Evolutionary conservation across 2,329 filamentous ascomycete species (phyloP), one percentile per base, ranked within the genome.

Genomic region (Fusarium tuaranense): DNA sequence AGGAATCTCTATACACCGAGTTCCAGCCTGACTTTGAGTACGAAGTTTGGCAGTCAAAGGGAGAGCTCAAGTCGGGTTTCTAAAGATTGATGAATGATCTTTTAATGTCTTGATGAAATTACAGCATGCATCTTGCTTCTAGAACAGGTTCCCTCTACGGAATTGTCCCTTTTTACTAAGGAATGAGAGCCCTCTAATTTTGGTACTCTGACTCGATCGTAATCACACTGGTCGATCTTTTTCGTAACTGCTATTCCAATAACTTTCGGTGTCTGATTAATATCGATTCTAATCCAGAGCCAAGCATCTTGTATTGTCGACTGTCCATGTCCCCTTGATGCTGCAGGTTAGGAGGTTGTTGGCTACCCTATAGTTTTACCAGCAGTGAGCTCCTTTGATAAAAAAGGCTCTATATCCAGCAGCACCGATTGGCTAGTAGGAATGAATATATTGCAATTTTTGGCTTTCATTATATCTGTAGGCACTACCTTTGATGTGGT

Each of bases 1-100:
- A 81, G 78, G 79, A 80, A 65, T 78, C 80, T 4, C 57, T 82
- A 7, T 82, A 82, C 55, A 78, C 77, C 1, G 81, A 82, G 57
- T 82, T 82, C n/a, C 81, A 82, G 55, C 81, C 81, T 2, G 79
- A 82, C n/a, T 76, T 82, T 12, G 73, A 82, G 65, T 82, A 80
- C 65, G 81, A 82, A 64, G 75, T 81, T 39, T 81, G 78, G 78
- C 78, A 78, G 66, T 82, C 79, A 0, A 73, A 70, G 1, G 81
- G 80, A 6, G 77, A 73, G 58, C 46, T 79, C 32, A 70, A 30
- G 25, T 73, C 68, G 12, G 72, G 72, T 3, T 10, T 73, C 9
- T 72, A 75, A 12, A 7, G 3, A 53, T 12, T 41, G 8, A 5
- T 7, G 2, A 7, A 20, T 18, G 16, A 14, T 22, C n/a, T 18